These are phyloP conservation scores for Aspergillus clavatus DNA, from an alignment of 2,329 filamentous ascomycete genomes.

Conservation along the genomic window DNA sequence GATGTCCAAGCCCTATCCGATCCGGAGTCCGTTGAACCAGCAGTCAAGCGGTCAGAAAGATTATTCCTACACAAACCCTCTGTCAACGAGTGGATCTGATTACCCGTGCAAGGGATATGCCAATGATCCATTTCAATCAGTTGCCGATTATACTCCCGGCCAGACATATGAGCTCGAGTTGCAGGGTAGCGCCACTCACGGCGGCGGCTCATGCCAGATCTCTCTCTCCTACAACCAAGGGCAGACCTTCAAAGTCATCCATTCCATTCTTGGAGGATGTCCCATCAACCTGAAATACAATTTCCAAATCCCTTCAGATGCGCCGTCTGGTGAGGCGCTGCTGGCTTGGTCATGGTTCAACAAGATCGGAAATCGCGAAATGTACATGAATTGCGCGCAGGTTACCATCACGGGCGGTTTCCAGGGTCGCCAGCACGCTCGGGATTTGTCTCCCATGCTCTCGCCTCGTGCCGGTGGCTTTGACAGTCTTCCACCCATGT, in stretches of 20 bases:
- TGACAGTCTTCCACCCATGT: slow-evolving; percentile 59
- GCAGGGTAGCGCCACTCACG: slow-evolving; percentile 58
- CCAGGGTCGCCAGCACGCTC: slow-evolving; percentile 10
- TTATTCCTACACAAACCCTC: slow-evolving; percentile 67
- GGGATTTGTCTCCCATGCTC: slow-evolving; percentile 6
- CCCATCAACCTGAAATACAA: slow-evolving; percentile 51
- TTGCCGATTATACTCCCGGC: slow-evolving; percentile 60
- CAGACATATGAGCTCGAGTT: slow-evolving; percentile 60
- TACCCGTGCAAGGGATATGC: slow-evolving; percentile 73
- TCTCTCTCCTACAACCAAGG: slow-evolving; percentile 70
- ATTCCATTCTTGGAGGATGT: slow-evolving; percentile 58
- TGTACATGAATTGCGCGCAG: slow-evolving; percentile 81
- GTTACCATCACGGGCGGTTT: slow-evolving; percentile 52
- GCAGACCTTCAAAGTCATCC: slow-evolving; percentile 63
- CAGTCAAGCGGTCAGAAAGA: slow-evolving; percentile 51
- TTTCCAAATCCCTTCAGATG: slow-evolving; percentile 63
- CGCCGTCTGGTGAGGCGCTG: slow-evolving; percentile 57
- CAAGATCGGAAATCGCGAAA: slow-evolving; percentile 70
- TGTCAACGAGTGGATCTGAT: slow-evolving; percentile 55
- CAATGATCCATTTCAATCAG: slow-evolving; percentile 48
- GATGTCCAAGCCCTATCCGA: slow-evolving; percentile 51
- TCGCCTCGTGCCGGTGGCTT: slow-evolving; percentile 35
- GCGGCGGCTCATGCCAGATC: slow-evolving; percentile 72
- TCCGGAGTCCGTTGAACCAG: slow-evolving; percentile 49
- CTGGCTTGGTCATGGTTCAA: slow-evolving; percentile 78